Evolutionary conservation across 116 monocot species (phyloP).

Genomic region (Cymodocea nodosa): DNA sequence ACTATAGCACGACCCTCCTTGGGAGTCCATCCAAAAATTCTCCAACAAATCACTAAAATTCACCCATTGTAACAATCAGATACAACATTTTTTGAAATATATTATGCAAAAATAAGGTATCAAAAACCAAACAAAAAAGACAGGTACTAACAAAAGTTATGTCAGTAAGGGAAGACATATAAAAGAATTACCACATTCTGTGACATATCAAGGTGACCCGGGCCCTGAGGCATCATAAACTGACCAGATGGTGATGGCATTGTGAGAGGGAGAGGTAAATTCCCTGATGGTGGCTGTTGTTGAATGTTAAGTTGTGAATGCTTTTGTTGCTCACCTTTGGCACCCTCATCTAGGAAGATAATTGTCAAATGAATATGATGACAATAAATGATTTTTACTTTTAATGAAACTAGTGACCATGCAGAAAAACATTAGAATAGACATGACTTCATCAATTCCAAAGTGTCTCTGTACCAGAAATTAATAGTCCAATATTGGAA

Average conservation of each 20-base stretch:
- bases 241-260: constrained; percentile 5
- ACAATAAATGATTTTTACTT: neutral
- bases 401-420: neutral
- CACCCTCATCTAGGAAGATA: constrained; percentile 15
- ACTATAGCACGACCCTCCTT: too few relatives aligned
- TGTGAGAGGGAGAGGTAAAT: constrained; percentile 11
- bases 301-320: constrained; percentile 4
- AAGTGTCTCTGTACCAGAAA: neutral
- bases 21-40: too few relatives aligned
- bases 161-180: neutral
- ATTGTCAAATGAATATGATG: neutral
- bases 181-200: constrained; percentile 7
- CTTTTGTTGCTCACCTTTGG: constrained; percentile 15
- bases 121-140: too few relatives aligned
- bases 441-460: neutral
- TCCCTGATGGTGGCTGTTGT: constrained; percentile 4
- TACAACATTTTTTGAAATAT: too few relatives aligned
- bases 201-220: constrained; percentile 4
- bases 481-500: neutral
- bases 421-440: neutral
- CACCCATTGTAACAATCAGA: too few relatives aligned
- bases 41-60: too few relatives aligned
- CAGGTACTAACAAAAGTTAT: too few relatives aligned
- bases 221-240: constrained; percentile 8
- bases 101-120: too few relatives aligned